Base-by-base conservation (phyloP, 163 green algal species). In the Volvox carteri region DNA sequence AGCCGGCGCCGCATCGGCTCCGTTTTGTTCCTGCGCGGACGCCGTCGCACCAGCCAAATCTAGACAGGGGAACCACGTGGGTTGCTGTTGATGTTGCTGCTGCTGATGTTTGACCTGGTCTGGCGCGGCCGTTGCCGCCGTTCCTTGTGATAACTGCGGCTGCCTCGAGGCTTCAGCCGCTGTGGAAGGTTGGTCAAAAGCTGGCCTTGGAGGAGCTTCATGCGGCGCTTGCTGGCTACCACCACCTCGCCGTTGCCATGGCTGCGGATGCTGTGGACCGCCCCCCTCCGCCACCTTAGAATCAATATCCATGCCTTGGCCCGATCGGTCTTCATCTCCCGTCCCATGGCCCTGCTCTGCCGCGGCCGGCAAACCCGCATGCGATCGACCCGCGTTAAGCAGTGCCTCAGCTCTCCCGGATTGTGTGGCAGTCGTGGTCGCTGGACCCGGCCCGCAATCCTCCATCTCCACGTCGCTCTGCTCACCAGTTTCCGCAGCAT, bases 21-120 rank as follows among this genome's bases (percentile, higher is more conserved):
- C 44, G 73, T 33, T 28, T 80, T 80, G 73, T 28, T 80, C 73
- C 44, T 30, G 28, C 4, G 25, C 25, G 37, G 70, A 30, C 37
- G 39, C 70, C 39, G 37, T 58, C 39, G 75, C 48, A 6, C 30
- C 48, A 33, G 75, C 68, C 75, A 84, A 50, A 33, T 84, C 75
- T 30, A 84, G 33, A 30, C 75, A 48, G 4, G 75, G 75, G 25
- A 70, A 84, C 75, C 75, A 80, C 67, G 48, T n/a, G 23, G 67
- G 37, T 37, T 35, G 60, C 7, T 37, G 11, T 28, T 72, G 48
- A 11, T 58, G 48, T 14, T 58, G 67, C 35, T 4, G 30, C 41
- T 78, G 70, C 42, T 78, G 73, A 28, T 81, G 73, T 44, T 42
- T 78, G 21, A 12, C 33, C 2, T 78, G 70, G 39, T 58, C 70